Evolutionary conservation across 1,139 yeast genomes (phyloP).

Genomic region (Hyphopichia fennica): DNA sequence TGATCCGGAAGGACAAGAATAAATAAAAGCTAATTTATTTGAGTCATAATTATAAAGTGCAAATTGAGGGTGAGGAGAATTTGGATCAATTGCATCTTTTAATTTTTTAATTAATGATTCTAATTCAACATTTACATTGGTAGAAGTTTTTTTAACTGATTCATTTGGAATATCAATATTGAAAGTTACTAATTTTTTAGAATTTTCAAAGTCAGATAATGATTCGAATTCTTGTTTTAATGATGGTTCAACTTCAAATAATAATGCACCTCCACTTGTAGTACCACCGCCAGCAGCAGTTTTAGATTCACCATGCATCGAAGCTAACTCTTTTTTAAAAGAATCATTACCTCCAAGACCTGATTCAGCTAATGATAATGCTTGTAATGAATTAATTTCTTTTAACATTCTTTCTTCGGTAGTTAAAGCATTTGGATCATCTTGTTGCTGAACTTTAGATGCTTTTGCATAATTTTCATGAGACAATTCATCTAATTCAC

Average conservation of each 20-base stretch:
- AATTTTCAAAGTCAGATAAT: conserved; percentile 11
- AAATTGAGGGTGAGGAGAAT: conserved; percentile 45
- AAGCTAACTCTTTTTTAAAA: conserved; percentile 33
- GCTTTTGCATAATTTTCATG: conserved; percentile 45
- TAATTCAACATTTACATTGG: conserved; percentile 15
- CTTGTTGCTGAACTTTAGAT: conserved; percentile 31
- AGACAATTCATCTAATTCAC: conserved; percentile 59
- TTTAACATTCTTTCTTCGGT: conserved; percentile 58
- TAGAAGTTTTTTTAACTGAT: conserved; percentile 21
- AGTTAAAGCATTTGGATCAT: conserved; percentile 50
- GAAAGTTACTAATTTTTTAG: conserved; percentile 26
- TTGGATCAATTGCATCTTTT: conserved; percentile 8
- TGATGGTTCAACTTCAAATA: conserved; percentile 27
- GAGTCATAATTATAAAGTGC: conserved; percentile 49
- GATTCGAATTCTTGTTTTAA: conserved; percentile 24
- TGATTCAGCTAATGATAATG: conserved; percentile 25
- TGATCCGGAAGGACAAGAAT: conserved; percentile 88
- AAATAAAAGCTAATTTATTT: conserved; percentile 55
- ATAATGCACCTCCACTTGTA: conserved; percentile 13
- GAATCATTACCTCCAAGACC: conserved; percentile 11
- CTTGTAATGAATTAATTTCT: conserved; percentile 42
- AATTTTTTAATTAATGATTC: conserved; percentile 22
- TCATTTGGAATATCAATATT: conserved; percentile 32
- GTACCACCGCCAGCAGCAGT: conserved; percentile 3
- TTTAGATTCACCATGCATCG: conserved; percentile 26